A percentile compares a stretch with the other conserved stretches of the same genome.
phyloP scores from a whole-genome alignment of 2,329 filamentous ascomycete species.

The Verticillium nubilum region DNA sequence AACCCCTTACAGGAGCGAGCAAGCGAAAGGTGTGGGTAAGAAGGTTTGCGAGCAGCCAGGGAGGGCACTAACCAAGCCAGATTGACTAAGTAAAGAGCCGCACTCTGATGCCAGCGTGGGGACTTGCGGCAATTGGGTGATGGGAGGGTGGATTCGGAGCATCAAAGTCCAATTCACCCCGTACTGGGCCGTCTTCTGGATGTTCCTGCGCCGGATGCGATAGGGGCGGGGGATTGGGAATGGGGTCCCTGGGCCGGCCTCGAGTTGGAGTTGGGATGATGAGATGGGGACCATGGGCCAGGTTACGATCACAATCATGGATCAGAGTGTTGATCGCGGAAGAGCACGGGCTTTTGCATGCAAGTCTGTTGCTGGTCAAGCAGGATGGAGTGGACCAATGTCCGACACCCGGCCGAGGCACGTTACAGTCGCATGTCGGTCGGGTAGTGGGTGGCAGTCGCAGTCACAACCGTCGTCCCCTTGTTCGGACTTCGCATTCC shows the following conservation, averaged over 20 bases:
- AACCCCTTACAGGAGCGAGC: neutral
- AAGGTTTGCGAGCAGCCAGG: neutral
- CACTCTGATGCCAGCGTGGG: neutral
- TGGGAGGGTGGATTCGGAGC: neutral
- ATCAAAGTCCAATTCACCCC: too few relatives aligned
- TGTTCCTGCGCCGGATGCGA: neutral
- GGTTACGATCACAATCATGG: neutral
- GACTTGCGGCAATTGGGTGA: neutral
- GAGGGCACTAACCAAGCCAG: neutral
- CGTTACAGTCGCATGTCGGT: neutral
- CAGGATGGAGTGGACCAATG: neutral
- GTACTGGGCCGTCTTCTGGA: neutral
- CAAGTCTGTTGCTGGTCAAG: neutral
- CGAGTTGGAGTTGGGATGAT: neutral
- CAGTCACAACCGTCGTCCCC: neutral
- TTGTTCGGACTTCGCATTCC: neutral
- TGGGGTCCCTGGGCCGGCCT: neutral
- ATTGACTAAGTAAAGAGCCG: neutral
- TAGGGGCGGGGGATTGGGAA: too few relatives aligned
- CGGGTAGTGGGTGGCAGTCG: neutral
- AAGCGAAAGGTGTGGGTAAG: neutral
- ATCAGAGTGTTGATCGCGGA: neutral
- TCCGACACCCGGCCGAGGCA: neutral
- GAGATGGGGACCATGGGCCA: neutral
- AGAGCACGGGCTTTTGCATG: neutral